phyloP scores from a whole-genome alignment of 805 yeast species.

The Barnettozyma botsteinii region DNA sequence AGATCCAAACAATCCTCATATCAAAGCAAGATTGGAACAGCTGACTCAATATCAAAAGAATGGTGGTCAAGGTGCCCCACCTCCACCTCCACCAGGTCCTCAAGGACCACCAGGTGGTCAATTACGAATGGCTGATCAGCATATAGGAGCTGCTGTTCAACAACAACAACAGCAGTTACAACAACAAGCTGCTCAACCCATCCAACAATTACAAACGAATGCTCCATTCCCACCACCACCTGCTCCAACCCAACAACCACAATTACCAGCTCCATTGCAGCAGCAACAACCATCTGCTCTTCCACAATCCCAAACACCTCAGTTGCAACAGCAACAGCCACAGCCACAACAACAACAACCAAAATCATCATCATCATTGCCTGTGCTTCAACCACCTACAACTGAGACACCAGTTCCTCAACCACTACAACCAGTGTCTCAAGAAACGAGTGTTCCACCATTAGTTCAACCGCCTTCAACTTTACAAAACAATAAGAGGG shows the following conservation, averaged over 20 bases:
- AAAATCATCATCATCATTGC: too few relatives aligned
- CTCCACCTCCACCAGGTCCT: conserved; percentile 65
- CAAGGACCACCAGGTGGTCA: conserved; percentile 36
- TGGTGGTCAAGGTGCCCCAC: conserved; percentile 48
- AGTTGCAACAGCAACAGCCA: neutral
- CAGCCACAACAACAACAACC: neutral
- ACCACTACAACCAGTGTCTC: neutral
- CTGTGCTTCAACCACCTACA: too few relatives aligned
- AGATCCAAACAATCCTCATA: conserved; percentile 92
- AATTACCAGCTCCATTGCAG: conserved; percentile 17
- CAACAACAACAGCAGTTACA: conserved; percentile 28
- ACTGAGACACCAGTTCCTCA: neutral
- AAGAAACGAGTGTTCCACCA: too few relatives aligned
- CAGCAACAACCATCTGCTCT: conserved; percentile 24
- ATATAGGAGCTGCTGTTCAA: conserved; percentile 38
- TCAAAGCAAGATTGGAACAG: conserved; percentile 87
- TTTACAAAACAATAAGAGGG: conserved; percentile 9
- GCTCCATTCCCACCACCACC: conserved; percentile 12
- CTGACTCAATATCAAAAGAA: conserved; percentile 67
- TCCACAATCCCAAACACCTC: too few relatives aligned
- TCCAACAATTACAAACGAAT: conserved; percentile 21
- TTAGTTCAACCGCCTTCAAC: conserved; percentile 1
- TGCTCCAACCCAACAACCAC: conserved; percentile 7
- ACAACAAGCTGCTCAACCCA: conserved; percentile 28
- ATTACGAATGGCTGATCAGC: conserved; percentile 55